Base-by-base conservation (phyloP, 148 eudicot species). In the Rhododendron molle region DNA sequence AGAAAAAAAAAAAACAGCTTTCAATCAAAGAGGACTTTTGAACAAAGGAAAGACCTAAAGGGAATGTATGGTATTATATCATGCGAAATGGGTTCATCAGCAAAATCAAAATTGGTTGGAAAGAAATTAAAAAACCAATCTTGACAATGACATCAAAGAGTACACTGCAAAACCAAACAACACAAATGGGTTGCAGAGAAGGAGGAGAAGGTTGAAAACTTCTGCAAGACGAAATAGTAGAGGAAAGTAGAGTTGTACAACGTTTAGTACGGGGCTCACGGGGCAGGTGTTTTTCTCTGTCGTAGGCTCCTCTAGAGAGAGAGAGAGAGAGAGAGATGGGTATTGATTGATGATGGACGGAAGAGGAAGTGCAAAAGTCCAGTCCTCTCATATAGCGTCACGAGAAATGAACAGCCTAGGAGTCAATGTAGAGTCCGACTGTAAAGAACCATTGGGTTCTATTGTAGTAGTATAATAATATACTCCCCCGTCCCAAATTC, bases 281-380 rank as follows among this genome's bases (percentile, higher is more conserved):
- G 86, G 85, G 85, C 92, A 90, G 92, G 90, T 90, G 89, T 86
- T 89, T 86, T 76, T 73, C 74, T 62, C 60, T 81, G 82, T 85
- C 86, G 12, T 7, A 62, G 83, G 81, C 86, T 81, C 84, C 15
- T 3, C 23, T 76, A 20, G 72, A 16, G 87, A 83, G 87, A 72
- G 52, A 83, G 69, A 28, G 80, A 20, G 72, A 74, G 20, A 46
- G 78, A 44, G 78, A 71, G 78, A 83, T 40, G 36, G 18, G 8
- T 8, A n/a, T 14, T 49, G 28, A 40, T 54, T 54, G 60, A 54
- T 50, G 30, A 40, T 54, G 18, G 60, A 54, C 21, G 60, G 60
- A 15, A 46, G 52, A 50, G 2, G 50, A 40, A 26, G 40, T 6
- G 5, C 28, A 26, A 34, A 65, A 43, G 84, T 62, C 26, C 67